Base-by-base conservation (phyloP, 2,329 filamentous ascomycete species). In the Penicillium sp. region DNA sequence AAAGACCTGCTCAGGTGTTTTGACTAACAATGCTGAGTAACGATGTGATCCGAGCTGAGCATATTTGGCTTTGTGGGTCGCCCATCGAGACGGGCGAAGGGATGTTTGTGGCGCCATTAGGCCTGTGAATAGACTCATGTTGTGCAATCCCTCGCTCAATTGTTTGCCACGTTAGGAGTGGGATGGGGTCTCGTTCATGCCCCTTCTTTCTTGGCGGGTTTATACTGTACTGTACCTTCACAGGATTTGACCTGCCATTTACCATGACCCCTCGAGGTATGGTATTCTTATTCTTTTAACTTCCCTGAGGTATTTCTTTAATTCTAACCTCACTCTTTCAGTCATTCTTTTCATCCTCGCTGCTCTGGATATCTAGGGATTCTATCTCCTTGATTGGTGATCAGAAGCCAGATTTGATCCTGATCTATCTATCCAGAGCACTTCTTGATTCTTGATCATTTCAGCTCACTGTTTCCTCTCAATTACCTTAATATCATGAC, bases 201-300 rank as follows among this genome's bases (percentile, higher is more conserved):
- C 57, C 58, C 58, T 60, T 60, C 53, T 53, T 60, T 60, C 58
- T 60, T 60, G 58, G 58, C 58, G 18, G 22, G 8, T 43, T 37
- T 35, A 12, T 31, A n/a, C 31, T 45, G 15, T 42, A 14, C n/a
- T 11, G n/a, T 42, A 25, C 11, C 5, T 43, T 23, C n/a, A 5
- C 18, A 6, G 26, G 49, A 20, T 14, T 23, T 9, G 31, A 42
- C 25, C 9, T 43, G 12, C 15, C 29, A 6, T 20, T 35, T 5
- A 48, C 22, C 26, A 37, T 35, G 45, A 35, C 15, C 23, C 37
- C 35, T 51, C n/a, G n/a, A 43, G 11, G 12, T 42, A 14, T 18
- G 15, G 20, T 51, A 41, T 26, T 22, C 31, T 41, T 14, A 23
- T 45, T 11, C n/a, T 18, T 27, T 29, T 55, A 20, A 14, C 4